phyloP scores from a whole-genome alignment of 108 stramenopile genomes.

The Skeletonema tropicum region DNA sequence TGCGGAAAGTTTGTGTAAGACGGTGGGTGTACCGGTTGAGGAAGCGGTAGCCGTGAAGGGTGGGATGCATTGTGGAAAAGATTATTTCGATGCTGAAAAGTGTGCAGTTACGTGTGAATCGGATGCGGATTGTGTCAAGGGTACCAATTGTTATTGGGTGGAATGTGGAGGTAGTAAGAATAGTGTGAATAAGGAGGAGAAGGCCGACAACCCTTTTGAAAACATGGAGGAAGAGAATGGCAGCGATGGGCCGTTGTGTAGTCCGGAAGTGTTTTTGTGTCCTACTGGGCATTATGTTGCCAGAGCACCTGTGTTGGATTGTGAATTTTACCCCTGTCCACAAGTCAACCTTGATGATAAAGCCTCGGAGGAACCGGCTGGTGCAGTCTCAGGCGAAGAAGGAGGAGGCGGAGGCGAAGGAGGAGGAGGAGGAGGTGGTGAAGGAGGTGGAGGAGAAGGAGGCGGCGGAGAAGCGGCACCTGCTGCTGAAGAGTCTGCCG shows the following conservation, averaged over 20 bases:
- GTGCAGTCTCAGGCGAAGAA: neutral
- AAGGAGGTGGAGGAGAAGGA: too few species aligned
- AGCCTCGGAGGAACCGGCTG: neutral
- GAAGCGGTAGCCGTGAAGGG: neutral
- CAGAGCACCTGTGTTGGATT: slow-evolving; percentile 34
- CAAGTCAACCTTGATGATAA: neutral
- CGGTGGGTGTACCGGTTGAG: slow-evolving; percentile 41
- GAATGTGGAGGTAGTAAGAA: neutral
- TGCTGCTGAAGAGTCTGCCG: neutral
- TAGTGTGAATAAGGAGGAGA: neutral
- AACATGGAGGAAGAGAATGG: neutral
- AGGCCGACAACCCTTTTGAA: slow-evolving; percentile 2
- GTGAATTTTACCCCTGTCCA: slow-evolving; percentile 53
- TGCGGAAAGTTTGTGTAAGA: slow-evolving; percentile 32
- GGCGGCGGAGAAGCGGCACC: too few species aligned
- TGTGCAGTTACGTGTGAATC: slow-evolving; percentile 27
- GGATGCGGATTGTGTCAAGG: slow-evolving; percentile 35
- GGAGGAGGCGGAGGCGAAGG: neutral
- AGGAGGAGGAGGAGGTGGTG: neutral
- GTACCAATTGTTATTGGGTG: slow-evolving; percentile 7
- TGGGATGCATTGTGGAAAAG: slow-evolving; percentile 22
- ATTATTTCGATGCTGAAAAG: slow-evolving; percentile 11
- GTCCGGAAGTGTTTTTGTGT: slow-evolving; percentile 42
- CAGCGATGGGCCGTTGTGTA: slow-evolving; percentile 18
- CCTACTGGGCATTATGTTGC: slow-evolving; percentile 36